Conservation (phyloP, 179 eudicot genomes). For the Gypsophila paniculata region DNA sequence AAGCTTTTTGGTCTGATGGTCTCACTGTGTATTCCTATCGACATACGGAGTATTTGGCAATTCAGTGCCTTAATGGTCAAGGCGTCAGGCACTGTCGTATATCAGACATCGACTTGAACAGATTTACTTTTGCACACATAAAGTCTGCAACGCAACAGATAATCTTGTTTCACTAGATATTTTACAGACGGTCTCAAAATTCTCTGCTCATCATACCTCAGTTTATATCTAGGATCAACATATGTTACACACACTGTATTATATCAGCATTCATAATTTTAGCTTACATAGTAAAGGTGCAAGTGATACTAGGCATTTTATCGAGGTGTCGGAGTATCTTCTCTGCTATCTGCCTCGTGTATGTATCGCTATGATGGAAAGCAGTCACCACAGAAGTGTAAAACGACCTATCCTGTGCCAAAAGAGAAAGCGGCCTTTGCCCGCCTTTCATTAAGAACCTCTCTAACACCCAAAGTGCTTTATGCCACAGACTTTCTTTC, state of each 20-base stretch:
- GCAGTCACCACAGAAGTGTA: slow-evolving; percentile 58
- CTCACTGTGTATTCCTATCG: too few species aligned
- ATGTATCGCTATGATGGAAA: slow-evolving; percentile 73
- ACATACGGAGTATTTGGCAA: too few species aligned
- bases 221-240: neutral
- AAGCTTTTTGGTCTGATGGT: too few species aligned
- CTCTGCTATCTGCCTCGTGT: slow-evolving; percentile 74
- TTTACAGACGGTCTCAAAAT: neutral
- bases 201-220: slow-evolving; percentile 8
- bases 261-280: neutral
- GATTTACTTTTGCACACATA: slow-evolving; percentile 2
- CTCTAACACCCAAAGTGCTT: slow-evolving; percentile 79
- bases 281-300: slow-evolving; percentile 11
- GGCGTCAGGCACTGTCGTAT: too few species aligned
- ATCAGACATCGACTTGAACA: too few species aligned
- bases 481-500: slow-evolving; percentile 59
- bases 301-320: slow-evolving; percentile 52
- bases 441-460: slow-evolving; percentile 57
- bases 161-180: neutral
- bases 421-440: slow-evolving; percentile 36
- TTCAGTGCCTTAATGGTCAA: too few species aligned
- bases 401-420: slow-evolving; percentile 56
- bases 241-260: neutral
- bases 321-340: slow-evolving; percentile 64
- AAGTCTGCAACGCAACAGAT: neutral